Percentiles rank a stretch among this genome's conserved stretches.
These are phyloP conservation scores for Plantago major DNA, from an alignment of 257 asterid genomes.

Conservation along the genomic window DNA sequence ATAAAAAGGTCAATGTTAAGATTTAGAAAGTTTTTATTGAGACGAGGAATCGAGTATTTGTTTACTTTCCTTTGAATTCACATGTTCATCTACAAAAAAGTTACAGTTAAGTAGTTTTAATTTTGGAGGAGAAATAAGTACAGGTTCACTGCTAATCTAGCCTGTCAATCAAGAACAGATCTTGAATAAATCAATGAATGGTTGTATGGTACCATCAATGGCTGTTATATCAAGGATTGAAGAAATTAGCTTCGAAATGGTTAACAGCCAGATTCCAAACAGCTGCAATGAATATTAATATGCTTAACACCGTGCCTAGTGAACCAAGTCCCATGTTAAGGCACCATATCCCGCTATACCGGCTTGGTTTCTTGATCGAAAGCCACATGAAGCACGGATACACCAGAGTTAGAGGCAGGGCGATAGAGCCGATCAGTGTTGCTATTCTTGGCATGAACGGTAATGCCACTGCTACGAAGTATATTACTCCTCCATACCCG, in stretches of 20 bases:
- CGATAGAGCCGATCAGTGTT: slow-evolving; percentile 42
- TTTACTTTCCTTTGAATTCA: no score
- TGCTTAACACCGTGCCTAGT: slow-evolving; percentile 32
- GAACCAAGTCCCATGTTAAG: slow-evolving; percentile 47
- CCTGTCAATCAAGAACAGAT: no score
- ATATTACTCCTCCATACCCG: slow-evolving; percentile 51
- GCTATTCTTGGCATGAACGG: slow-evolving; percentile 60
- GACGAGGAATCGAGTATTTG: no score
- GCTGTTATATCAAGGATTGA: slow-evolving; percentile 43
- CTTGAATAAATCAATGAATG: no score
- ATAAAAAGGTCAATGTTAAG: no score
- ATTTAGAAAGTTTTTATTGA: no score
- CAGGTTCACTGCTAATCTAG: no score
- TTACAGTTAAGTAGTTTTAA: no score
- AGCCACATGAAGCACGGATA: slow-evolving; percentile 84
- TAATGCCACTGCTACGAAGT: slow-evolving; percentile 47
- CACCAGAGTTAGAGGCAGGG: slow-evolving; percentile 45
- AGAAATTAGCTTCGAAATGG: slow-evolving; percentile 68
- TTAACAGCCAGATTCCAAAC: slow-evolving; percentile 49
- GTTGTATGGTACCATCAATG: no score
- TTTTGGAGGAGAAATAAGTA: no score
- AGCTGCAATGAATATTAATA: slow-evolving; percentile 28
- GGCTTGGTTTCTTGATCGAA: slow-evolving; percentile 42
- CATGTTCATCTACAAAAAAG: no score
- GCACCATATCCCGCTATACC: slow-evolving; percentile 36